Conservation (phyloP, 164 flowering plant species). For the Litsea cubeba region DNA sequence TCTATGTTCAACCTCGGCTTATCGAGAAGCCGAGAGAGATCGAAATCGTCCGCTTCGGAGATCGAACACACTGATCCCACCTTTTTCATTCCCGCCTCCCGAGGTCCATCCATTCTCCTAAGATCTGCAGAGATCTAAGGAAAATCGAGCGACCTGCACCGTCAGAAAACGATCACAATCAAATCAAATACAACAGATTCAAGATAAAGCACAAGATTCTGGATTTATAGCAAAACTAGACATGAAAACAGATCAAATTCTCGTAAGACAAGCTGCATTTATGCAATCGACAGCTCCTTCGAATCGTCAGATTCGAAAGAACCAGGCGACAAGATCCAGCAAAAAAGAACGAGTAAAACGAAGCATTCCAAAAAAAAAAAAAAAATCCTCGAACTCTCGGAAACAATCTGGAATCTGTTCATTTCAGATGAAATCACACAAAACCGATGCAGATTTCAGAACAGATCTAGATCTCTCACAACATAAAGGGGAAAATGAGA, state of each 20-base stretch:
- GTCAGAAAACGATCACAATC: slow-evolving; percentile 1
- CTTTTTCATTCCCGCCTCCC: slow-evolving; percentile 10
- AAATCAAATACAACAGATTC: not conserved
- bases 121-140: not conserved
- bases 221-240: not conserved
- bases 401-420: not conserved
- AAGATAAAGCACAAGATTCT: not conserved
- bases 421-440: not conserved
- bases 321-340: not conserved
- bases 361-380: not conserved
- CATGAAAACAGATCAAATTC: not conserved
- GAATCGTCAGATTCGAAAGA: not conserved
- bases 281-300: too few species aligned
- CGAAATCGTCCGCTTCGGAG: slow-evolving; percentile 18
- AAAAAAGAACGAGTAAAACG: slow-evolving; percentile 2
- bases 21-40: slow-evolving; percentile 20
- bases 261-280: not conserved
- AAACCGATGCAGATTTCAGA: not conserved
- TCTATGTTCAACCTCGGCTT: slow-evolving; percentile 24
- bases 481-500: not conserved
- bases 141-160: not conserved
- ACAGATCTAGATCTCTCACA: slow-evolving; percentile 1
- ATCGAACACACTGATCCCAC: slow-evolving; percentile 19
- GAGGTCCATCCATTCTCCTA: slow-evolving; percentile 16
- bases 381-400: not conserved